Evolutionary conservation across 2,329 filamentous ascomycete species (phyloP), one percentile per base, ranked within the genome.

Genomic region (Sporothrix humicola): DNA sequence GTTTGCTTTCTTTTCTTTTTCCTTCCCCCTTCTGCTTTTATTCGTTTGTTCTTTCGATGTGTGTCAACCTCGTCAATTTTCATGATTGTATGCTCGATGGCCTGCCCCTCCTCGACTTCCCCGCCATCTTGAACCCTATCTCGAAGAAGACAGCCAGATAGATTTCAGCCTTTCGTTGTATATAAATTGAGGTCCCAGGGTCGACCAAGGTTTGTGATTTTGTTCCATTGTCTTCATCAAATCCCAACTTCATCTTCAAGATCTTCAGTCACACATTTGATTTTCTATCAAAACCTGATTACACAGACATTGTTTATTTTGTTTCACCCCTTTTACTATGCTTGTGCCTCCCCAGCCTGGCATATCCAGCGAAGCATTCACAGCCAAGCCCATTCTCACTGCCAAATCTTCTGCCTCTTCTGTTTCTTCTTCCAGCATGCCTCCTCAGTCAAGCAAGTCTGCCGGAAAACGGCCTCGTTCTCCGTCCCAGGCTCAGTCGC

Each of bases 351-450:
- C 61, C 20, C 61, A 13, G 12, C 42, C 61, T 15, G 61, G 42
- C 42, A 66, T 66, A 20, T 48, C 61, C 10, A 66, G 61, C 42
- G 61, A n/a, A 20, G 61, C 61, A 12, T 66, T 66, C 5, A 48
- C 42, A 2, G 61, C 42, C 15, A 66, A 66, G 42, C 61, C 61
- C 10, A 48, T 66, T 48, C 3, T 48, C 61, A 13, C 8, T 13
- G 9, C 8, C 9, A 37, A 5, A 2, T 42, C 37, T 17, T 46
- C n/a, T n/a, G n/a, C 52, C 15, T 63, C 31, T 63, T 10, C 59
- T 44, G 2, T 31, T 1, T 20, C 59, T 1, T 20, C 42, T 20
- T 8, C n/a, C 52, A 17, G 4, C 20, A 23, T 10, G 17, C 12
- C 37, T 3, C 3, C n/a, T 13, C 10, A 15, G 6, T 13, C 6